Percentiles rank a stretch among this genome's conserved stretches.
Evolutionary conservation across 1,284 basidiomycete genomes (phyloP).

Genomic region (Ustilago lituana): DNA sequence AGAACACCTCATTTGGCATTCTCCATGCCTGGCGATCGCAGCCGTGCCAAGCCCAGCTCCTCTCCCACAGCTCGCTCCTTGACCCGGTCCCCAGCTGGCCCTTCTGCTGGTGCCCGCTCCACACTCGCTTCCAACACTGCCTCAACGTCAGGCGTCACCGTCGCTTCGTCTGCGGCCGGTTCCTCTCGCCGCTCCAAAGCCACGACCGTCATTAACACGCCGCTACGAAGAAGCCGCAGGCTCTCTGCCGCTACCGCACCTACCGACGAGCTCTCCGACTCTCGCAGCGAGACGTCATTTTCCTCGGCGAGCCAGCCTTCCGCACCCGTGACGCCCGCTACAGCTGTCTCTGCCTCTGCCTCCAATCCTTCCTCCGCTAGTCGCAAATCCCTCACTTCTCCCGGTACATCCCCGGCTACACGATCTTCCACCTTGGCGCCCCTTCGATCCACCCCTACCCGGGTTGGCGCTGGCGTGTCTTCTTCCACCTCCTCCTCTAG

Average conservation of each 20-base stretch:
- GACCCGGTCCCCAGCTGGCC: constrained; percentile 6
- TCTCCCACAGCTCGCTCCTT: constrained; percentile 35
- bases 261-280: constrained; percentile 31
- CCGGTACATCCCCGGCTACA: constrained; percentile 26
- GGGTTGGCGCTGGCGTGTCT: constrained; percentile 23
- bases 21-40: constrained; percentile 45
- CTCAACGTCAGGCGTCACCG: not conserved
- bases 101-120: not conserved
- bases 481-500: constrained; percentile 10
- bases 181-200: constrained; percentile 5
- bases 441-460: constrained; percentile 29
- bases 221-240: constrained; percentile 24
- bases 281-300: constrained; percentile 29
- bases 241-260: constrained; percentile 20
- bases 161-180: not conserved
- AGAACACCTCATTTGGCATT: too few species aligned
- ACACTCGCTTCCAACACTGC: not conserved
- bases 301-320: constrained; percentile 18
- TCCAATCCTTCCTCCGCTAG: constrained; percentile 29
- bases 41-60: constrained; percentile 31
- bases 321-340: constrained; percentile 33
- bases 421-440: constrained; percentile 38
- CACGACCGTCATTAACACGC: not conserved
- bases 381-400: constrained; percentile 23
- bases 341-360: constrained; percentile 18